Evolutionary conservation across 73 alveolate species (phyloP), one percentile per base, ranked within the genome.

Genomic region (Paramecium biaurelia): DNA sequence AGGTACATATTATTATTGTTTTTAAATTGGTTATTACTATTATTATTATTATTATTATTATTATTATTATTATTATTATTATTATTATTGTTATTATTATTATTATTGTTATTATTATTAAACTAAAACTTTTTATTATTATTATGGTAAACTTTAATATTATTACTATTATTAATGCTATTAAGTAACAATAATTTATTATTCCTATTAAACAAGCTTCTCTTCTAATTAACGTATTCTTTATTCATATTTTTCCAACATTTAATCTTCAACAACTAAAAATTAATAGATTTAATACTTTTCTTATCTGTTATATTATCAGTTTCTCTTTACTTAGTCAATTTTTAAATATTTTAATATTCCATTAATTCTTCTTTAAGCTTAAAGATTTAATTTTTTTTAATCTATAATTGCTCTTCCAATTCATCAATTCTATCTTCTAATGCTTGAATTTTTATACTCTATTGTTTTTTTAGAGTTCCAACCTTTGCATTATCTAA

Each of bases 361-460:
- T 79, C 43, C 26, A 43, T 38, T 43, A 43, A 26, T 23, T 41
- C 74, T 45, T 79, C 90, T 23, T 45, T 43, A 0, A 79, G 32
- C 26, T 38, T 21, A n/a, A 20, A 38, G 0, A 79, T 79, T 42
- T 42, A 79, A 45, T 41, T 43, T 18, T 79, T 76, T 34, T 79
- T 79, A 47, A 43, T 30, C 15, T 79, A 18, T 1, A 79, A 10
- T 43, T 79, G 11, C 7, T 79, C 74, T 41, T 79, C 35, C 30
- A 79, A 43, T 23, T 79, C 90, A 8, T 79, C 49, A 23, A 79
- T 34, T 79, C 56, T 21, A 3, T 79, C 24, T 45, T 79, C 89
- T 21, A 76, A 42, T 0, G 23, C n/a, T 21, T 76, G 20, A 41
- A 24, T 7, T 79, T 45, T 38, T 4, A n/a, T 1, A 5, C 9